These are phyloP conservation scores for Calophaca sinica DNA, from an alignment of 306 rosid species.

Conservation along the genomic window DNA sequence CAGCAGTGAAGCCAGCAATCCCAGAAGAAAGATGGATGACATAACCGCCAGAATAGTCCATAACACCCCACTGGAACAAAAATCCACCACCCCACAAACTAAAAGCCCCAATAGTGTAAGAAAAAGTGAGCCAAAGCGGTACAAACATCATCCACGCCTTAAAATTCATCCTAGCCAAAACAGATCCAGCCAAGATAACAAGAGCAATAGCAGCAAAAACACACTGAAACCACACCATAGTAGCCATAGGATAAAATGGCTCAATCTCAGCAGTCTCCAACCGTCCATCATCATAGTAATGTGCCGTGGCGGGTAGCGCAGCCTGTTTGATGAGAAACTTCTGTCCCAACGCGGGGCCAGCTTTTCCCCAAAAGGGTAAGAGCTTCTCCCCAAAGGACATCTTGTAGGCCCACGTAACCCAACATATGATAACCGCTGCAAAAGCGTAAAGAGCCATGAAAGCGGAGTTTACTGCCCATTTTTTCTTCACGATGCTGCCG, in stretches of 20 bases:
- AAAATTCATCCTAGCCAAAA: slow-evolving; percentile 59
- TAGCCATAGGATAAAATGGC: slow-evolving; percentile 60
- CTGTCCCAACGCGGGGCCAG: slow-evolving; percentile 60
- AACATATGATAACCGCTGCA: slow-evolving; percentile 53
- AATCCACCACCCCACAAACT: slow-evolving; percentile 71
- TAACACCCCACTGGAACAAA: slow-evolving; percentile 71
- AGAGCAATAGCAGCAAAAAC: slow-evolving; percentile 57
- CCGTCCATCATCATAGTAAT: neutral
- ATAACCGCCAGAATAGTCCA: slow-evolving; percentile 75
- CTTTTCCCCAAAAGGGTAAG: slow-evolving; percentile 60
- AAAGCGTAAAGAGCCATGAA: slow-evolving; percentile 69
- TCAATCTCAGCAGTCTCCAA: slow-evolving; percentile 39
- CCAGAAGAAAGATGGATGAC: slow-evolving; percentile 76
- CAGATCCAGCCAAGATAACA: slow-evolving; percentile 57
- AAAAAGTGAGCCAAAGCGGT: slow-evolving; percentile 64
- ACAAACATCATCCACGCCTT: slow-evolving; percentile 72
- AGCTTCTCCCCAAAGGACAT: slow-evolving; percentile 61
- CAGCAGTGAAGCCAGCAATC: slow-evolving; percentile 63
- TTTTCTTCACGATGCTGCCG: slow-evolving; percentile 69
- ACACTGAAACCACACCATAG: slow-evolving; percentile 70
- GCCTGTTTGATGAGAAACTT: slow-evolving; percentile 46
- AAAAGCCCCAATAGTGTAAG: slow-evolving; percentile 62
- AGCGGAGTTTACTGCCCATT: slow-evolving; percentile 68
- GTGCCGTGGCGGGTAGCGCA: slow-evolving; percentile 36
- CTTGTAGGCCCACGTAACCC: slow-evolving; percentile 64